phyloP scores from a whole-genome alignment of 768 basidiomycete genomes.

The Calocera viscosa region DNA sequence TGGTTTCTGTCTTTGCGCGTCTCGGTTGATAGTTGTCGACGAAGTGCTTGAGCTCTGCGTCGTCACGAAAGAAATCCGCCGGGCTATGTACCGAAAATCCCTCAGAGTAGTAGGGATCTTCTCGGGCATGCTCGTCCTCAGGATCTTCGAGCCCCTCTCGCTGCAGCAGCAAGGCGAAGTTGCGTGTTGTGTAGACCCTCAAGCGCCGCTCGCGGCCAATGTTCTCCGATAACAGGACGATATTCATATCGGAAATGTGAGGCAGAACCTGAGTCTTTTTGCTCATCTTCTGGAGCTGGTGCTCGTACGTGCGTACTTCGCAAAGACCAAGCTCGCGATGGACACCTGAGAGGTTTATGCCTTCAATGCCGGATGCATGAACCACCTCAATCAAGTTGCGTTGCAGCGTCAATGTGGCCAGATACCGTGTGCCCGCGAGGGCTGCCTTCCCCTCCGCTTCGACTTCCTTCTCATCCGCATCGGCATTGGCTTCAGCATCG shows the following conservation, averaged over 20 bases:
- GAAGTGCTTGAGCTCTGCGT: conserved; percentile 33
- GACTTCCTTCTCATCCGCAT: conserved; percentile 34
- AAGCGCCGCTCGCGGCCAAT: conserved; percentile 76
- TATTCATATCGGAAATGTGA: conserved; percentile 59
- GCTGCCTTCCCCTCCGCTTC: conserved; percentile 24
- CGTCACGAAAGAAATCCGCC: conserved; percentile 44
- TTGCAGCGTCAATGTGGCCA: conserved; percentile 53
- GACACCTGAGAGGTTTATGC: conserved; percentile 17
- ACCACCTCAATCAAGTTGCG: conserved; percentile 66
- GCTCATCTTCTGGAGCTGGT: conserved; percentile 54
- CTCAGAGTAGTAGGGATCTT: conserved; percentile 40
- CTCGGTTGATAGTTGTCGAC: conserved; percentile 14
- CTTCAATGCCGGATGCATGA: conserved; percentile 47
- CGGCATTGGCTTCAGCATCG: conserved; percentile 28
- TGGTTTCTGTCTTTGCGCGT: background rate
- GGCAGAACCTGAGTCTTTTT: conserved; percentile 51
- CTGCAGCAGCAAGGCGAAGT: conserved; percentile 51
- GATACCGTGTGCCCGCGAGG: conserved; percentile 9
- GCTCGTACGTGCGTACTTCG: conserved; percentile 69
- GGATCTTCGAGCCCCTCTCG: conserved; percentile 52
- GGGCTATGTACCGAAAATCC: conserved; percentile 39
- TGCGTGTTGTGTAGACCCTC: conserved; percentile 63
- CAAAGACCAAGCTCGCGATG: conserved; percentile 37
- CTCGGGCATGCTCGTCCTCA: conserved; percentile 29
- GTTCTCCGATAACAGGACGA: conserved; percentile 65